These are phyloP conservation scores for Lasiosphaeria hispida DNA, from an alignment of 495 filamentous ascomycete species.

Conservation along the genomic window DNA sequence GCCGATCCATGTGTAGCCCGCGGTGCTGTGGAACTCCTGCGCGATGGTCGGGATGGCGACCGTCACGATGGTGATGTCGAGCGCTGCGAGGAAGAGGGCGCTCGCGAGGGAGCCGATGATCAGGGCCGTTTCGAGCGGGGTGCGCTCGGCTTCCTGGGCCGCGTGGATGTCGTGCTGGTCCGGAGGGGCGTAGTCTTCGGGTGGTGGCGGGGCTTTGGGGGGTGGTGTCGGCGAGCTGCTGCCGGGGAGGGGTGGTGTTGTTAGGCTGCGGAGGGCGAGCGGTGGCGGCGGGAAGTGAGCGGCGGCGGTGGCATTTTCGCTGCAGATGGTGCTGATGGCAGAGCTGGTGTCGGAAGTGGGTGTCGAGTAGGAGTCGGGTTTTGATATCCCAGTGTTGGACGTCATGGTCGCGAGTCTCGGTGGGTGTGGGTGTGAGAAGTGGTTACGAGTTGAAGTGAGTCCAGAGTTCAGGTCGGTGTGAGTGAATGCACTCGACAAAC, in stretches of 20 bases:
- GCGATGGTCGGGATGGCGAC: constrained; percentile 58
- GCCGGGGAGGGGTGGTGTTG: too few relatives aligned
- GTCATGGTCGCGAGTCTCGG: neutral
- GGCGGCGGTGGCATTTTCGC: neutral
- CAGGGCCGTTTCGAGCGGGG: constrained; percentile 32
- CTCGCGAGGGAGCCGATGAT: constrained; percentile 46
- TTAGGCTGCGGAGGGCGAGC: neutral
- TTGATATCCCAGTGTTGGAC: neutral
- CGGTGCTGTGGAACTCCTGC: constrained; percentile 56
- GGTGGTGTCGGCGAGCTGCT: too few relatives aligned
- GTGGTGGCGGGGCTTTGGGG: too few relatives aligned
- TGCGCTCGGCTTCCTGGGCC: constrained; percentile 36
- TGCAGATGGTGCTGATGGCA: neutral
- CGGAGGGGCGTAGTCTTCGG: too few relatives aligned
- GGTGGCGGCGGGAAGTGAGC: neutral
- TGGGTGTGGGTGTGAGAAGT: too few relatives aligned
- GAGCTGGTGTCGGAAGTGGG: neutral
- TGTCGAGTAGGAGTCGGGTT: neutral
- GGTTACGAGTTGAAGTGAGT: too few relatives aligned
- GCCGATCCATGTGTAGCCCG: constrained; percentile 77
- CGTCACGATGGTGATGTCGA: constrained; percentile 42
- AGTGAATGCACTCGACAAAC: too few relatives aligned
- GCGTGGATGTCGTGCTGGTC: neutral
- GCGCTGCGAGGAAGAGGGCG: constrained; percentile 53
- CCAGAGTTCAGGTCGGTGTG: too few relatives aligned